These are phyloP conservation scores for Holtermanniella nyarrowii DNA, from an alignment of 768 basidiomycete species.

Conservation along the genomic window DNA sequence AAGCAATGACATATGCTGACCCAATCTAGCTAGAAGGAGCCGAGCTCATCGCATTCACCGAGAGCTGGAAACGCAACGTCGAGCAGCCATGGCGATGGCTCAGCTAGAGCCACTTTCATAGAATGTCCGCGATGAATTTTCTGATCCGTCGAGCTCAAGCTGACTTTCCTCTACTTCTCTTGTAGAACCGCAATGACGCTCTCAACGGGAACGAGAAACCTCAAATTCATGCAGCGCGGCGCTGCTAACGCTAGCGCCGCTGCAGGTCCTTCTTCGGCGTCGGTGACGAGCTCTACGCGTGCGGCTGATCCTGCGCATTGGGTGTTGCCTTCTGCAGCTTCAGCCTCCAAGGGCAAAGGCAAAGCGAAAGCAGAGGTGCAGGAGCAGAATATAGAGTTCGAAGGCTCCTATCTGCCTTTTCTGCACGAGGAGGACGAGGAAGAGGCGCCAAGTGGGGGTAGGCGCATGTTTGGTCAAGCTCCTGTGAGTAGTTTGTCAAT, in stretches of 20 bases:
- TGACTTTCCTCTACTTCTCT: too few species aligned
- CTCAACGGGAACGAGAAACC: slow-evolving; percentile 26
- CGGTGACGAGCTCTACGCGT: too few species aligned
- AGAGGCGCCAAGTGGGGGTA: too few species aligned
- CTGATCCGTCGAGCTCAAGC: too few species aligned
- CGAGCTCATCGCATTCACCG: slow-evolving; percentile 34
- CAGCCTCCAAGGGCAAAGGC: neutral
- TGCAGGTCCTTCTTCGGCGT: too few species aligned
- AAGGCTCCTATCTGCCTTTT: neutral
- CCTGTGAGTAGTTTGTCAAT: too few species aligned
- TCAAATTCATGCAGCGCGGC: slow-evolving; percentile 37
- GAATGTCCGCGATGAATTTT: too few species aligned
- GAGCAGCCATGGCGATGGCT: slow-evolving; percentile 33
- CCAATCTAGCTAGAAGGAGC: slow-evolving; percentile 29
- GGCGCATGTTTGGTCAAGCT: neutral
- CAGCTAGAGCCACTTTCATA: too few species aligned
- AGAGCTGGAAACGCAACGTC: slow-evolving; percentile 34
- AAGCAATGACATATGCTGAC: slow-evolving; percentile 3
- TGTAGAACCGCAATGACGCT: slow-evolving; percentile 22
- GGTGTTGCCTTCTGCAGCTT: neutral
- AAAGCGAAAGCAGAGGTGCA: too few species aligned
- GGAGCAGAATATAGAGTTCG: neutral
- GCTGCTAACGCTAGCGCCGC: slow-evolving; percentile 1
- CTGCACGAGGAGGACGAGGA: neutral
- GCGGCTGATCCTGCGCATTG: neutral